Conservation (phyloP, 345 rosid species). For the Boechera stricta region DNA sequence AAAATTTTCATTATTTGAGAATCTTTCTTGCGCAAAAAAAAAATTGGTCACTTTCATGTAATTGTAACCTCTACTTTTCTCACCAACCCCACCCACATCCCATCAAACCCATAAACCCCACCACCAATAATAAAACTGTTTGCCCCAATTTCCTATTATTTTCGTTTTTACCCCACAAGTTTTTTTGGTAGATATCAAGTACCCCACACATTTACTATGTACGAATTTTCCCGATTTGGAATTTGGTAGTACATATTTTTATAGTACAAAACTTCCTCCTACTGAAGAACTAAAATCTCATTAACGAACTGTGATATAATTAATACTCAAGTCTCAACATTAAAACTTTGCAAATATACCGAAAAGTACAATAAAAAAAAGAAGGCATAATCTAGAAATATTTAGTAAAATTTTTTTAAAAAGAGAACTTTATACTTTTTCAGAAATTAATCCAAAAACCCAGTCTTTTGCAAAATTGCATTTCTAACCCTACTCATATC, state of each 20-base stretch:
- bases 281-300: no score
- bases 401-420: neutral
- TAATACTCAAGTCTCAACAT: neutral
- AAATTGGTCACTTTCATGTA: conserved; percentile 29
- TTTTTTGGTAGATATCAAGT: neutral
- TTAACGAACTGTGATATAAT: no score
- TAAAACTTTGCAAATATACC: conserved; percentile 1
- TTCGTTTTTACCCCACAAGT: conserved; percentile 5
- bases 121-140: conserved; percentile 17
- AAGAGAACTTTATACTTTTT: neutral
- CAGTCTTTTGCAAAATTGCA: conserved; percentile 46
- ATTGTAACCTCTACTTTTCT: conserved; percentile 34
- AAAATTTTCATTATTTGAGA: neutral
- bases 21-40: neutral
- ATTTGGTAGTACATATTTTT: neutral
- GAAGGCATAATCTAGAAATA: conserved; percentile 21
- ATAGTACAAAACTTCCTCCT: neutral
- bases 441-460: conserved; percentile 35
- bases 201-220: neutral
- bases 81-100: conserved; percentile 26
- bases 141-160: neutral
- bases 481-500: conserved; percentile 47
- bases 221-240: neutral
- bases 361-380: neutral
- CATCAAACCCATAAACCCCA: conserved; percentile 33